Base-by-base conservation (phyloP, 805 yeast species). In the Metschnikowia continentalis region DNA sequence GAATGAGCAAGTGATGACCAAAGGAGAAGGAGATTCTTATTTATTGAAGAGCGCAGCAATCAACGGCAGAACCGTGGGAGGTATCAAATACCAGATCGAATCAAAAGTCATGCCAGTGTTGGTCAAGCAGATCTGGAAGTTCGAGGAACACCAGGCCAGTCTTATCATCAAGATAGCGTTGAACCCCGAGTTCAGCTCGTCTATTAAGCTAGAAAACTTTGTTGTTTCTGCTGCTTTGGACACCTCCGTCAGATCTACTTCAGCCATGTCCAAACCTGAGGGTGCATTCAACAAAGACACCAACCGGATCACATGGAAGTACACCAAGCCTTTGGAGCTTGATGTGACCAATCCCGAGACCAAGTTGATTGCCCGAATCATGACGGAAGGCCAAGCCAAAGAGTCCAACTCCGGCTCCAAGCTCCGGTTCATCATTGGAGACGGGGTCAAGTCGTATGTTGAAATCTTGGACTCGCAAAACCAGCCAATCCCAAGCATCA, bases 241-340 rank as follows among this genome's bases (percentile, higher is more conserved):
- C 41, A 72, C 76, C 15, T 86, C 84, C 35, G 84, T 87, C 10
- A 77, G 81, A 15, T 78, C 86, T 3, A 71, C 83, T 1, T 76
- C 84, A 19, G 97, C 97, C 0, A 83, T 90, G 54, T 86, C 96
- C 3, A 89, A 88, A 65, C 99, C 99, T 5, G 84, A 87, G 50
- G 98, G 97, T 51, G 81, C 95, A 1, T 92, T 90, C 75, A 89
- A 86, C 68, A 86, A 82, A 62, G 97, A 90, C 47, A 84, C 82
- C 63, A 85, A 82, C 58, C 81, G 97, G 68, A 84, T 94, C 51
- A 85, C 94, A 0, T 91, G 97, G 97, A 81, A 86, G 64, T 82
- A 83, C 58, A 54, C 59, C 30, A 55, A 68, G 8, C 76, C 81
- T 3, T 55, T 80, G 35, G 59, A 56, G 5, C 72, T 80, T 51